Conservation (phyloP, 2,329 filamentous ascomycete species). For the Delphinella strobiligena region DNA sequence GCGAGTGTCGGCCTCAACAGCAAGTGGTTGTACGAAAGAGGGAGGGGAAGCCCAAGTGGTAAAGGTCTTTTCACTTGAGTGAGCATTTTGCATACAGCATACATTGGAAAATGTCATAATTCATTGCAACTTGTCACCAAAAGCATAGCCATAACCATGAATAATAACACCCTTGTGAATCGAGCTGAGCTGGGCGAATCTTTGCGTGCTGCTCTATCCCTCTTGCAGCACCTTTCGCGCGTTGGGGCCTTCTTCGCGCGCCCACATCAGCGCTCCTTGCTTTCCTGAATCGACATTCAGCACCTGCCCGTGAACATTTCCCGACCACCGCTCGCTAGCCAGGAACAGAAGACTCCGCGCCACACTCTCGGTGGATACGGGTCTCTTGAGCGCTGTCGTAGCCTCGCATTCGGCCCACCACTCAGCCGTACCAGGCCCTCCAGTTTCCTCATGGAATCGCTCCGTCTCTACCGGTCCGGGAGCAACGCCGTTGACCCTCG, state of each 20-base stretch:
- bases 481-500: conserved; percentile 34
- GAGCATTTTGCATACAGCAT: too few species aligned
- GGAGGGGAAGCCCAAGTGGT: conserved; percentile 41
- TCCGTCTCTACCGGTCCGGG: conserved; percentile 34
- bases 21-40: conserved; percentile 90
- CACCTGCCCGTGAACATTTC: conserved; percentile 32
- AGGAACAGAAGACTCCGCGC: conserved; percentile 34
- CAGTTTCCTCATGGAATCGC: conserved; percentile 30
- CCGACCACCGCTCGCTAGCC: conserved; percentile 35
- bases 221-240: background rate
- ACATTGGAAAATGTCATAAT: too few species aligned
- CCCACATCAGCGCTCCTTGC: conserved; percentile 30
- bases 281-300: conserved; percentile 36
- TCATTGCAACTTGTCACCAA: too few species aligned
- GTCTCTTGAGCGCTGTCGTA: conserved; percentile 27
- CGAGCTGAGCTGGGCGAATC: too few species aligned
- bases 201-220: too few species aligned
- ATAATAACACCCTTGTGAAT: too few species aligned
- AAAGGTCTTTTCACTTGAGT: conserved; percentile 9
- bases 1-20: conserved; percentile 72
- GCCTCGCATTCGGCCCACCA: conserved; percentile 31
- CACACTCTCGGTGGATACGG: conserved; percentile 28
- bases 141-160: too few species aligned
- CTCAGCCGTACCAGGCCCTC: conserved; percentile 24
- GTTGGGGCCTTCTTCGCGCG: background rate